These are phyloP conservation scores for Suillus brevipes DNA, from an alignment of 768 basidiomycete genomes.

Conservation along the genomic window DNA sequence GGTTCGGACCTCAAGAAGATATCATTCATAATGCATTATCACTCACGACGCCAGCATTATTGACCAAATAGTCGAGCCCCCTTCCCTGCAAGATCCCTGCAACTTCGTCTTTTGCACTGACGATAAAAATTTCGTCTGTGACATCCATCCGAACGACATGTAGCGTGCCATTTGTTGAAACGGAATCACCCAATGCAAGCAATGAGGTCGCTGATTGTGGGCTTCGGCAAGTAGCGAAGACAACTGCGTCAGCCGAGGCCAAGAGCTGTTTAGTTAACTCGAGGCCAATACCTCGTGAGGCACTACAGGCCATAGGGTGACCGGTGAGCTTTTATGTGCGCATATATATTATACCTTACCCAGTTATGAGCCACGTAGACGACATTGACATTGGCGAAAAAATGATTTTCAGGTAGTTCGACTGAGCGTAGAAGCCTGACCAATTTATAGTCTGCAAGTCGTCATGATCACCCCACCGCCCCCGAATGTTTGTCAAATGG, in stretches of 20 bases:
- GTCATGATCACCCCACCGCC: no score
- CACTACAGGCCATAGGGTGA: slow-evolving; percentile 14
- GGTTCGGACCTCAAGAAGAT: not conserved
- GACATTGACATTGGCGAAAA: not conserved
- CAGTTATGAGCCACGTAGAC: slow-evolving; percentile 11
- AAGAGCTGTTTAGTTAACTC: slow-evolving; percentile 28
- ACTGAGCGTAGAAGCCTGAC: no score
- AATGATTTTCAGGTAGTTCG: no score
- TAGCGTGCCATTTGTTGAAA: slow-evolving; percentile 16
- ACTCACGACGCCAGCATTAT: slow-evolving; percentile 40
- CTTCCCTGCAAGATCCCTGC: slow-evolving; percentile 11
- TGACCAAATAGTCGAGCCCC: slow-evolving; percentile 41
- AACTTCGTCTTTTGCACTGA: slow-evolving; percentile 20
- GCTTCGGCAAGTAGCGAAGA: slow-evolving; percentile 34
- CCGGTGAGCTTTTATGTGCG: not conserved
- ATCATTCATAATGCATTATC: not conserved
- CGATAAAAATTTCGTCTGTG: slow-evolving; percentile 29
- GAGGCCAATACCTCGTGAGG: slow-evolving; percentile 33
- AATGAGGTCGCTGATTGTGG: slow-evolving; percentile 24
- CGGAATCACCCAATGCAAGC: slow-evolving; percentile 17
- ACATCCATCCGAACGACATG: slow-evolving; percentile 37
- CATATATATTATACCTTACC: not conserved
- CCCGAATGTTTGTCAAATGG: no score
- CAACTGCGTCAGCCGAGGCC: slow-evolving; percentile 19
- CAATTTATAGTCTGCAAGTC: no score